phyloP scores from a whole-genome alignment of 768 basidiomycete genomes.

The Dioszegia aurantiaca region DNA sequence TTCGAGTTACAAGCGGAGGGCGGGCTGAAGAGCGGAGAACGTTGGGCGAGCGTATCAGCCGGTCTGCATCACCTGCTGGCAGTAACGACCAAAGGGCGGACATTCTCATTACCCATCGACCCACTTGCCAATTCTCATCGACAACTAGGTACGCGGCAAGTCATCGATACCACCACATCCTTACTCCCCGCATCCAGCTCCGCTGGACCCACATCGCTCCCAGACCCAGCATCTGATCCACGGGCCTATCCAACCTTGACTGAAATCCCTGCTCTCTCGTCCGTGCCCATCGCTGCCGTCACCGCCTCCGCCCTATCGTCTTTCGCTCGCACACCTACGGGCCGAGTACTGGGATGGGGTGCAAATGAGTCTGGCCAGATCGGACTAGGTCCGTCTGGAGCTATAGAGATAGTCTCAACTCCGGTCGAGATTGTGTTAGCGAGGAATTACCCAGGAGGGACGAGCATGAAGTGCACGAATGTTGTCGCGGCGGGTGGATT shows the following conservation, averaged over 20 bases:
- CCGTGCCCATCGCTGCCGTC: constrained; percentile 65
- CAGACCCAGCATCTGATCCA: constrained; percentile 55
- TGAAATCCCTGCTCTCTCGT: constrained; percentile 71
- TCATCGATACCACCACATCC: constrained; percentile 54
- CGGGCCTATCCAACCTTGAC: constrained; percentile 68
- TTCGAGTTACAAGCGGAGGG: constrained; percentile 63
- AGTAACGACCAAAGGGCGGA: constrained; percentile 60
- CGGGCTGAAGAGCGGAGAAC: constrained; percentile 65
- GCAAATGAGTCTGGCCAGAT: constrained; percentile 87
- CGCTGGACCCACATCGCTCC: too few relatives aligned
- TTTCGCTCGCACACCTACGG: constrained; percentile 66
- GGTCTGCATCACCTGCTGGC: constrained; percentile 60
- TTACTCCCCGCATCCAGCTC: too few relatives aligned
- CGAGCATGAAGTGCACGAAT: constrained; percentile 62
- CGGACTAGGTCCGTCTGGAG: constrained; percentile 66
- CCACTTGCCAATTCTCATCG: constrained; percentile 73
- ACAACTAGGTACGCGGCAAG: constrained; percentile 75
- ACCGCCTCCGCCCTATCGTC: constrained; percentile 71
- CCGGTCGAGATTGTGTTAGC: constrained; percentile 82
- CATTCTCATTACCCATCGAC: constrained; percentile 73
- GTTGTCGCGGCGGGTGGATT: constrained; percentile 62
- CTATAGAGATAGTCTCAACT: constrained; percentile 67
- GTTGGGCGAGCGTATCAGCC: constrained; percentile 70
- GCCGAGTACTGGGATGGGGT: constrained; percentile 81
- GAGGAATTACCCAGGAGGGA: constrained; percentile 58